Evolutionary conservation across 768 basidiomycete genomes (phyloP), one percentile per base, ranked within the genome.

Genomic region (Podaxis rugospora): DNA sequence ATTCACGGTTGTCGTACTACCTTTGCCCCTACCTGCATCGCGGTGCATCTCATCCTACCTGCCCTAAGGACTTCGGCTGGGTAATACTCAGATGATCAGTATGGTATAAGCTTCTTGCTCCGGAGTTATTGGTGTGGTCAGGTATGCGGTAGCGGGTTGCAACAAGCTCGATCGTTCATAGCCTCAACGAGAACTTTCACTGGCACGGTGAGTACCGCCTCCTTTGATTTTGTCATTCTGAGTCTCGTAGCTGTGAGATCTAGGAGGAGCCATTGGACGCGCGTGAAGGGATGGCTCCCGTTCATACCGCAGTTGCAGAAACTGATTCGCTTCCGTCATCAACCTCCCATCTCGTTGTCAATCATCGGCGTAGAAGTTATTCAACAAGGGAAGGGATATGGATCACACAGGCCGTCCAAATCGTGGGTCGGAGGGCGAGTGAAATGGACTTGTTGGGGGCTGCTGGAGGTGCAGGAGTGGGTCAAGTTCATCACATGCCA

Each of bases 61-160:
- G 62, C 16, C 52, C 52, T 21, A 36, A 23, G 32, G 36, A 53
- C 13, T 53, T 18, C 18, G 16, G 27, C 7, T 28, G 54, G 61
- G 21, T 21, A 9, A 1, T 27, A 14, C 28, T 16, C 27, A 42
- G 21, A 6, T 25, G 3, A 21, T 52, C 23, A 40, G 27, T 4
- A 53, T 59, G 58, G 14, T 53, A 23, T 59, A 51, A 5, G 58
- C n/a, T 59, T 5, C n/a, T 66, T 16, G 64, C 60, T 2, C 67
- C 68, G 5, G 68, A 68, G 21, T 16, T 65, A 2, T 51, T 68
- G 4, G 14, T 64, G 0, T 42, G 28, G 5, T 69, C 64, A 63
- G 64, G 67, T 1, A 9, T 65, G 27, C 47, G 55, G 21, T 67
- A 68, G 39, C 62, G 63, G 23, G 5, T 62, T 2, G 58, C 36